Evolutionary conservation across 306 rosid genomes (phyloP), one percentile per base, ranked within the genome.

Genomic region (Purshia tridentata): DNA sequence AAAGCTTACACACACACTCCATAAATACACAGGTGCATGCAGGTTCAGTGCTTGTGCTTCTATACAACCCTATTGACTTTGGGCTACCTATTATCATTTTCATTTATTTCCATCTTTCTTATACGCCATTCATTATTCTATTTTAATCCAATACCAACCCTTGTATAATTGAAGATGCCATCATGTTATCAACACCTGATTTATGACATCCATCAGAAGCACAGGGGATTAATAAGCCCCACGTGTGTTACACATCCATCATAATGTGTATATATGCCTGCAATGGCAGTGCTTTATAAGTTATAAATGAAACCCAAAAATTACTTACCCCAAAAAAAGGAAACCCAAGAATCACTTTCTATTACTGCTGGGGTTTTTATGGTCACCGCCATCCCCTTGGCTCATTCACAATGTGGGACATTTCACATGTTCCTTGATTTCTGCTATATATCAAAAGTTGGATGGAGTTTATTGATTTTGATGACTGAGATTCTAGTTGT

Each of bases 391-490:
- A 23, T 23, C 69, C 60, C 55, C 56, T 72, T 82, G 50, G 59
- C 72, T 51, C 51, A 20, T 23, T 23, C 60, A 63, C 41, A n/a
- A 73, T 73, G 72, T 59, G 58, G 49, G 55, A 49, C 55, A 46
- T 59, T 76, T 72, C 82, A 73, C 70, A 76, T 53, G 76, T 39
- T 77, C 42, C 63, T 48, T 70, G 39, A 49, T 64, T 55, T 20
- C 2, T 55, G 19, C 59, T 60, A 79, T 23, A 23, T 23, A 23
- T 53, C 16, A 47, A 80, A 11, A 77, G 44, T 62, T n/a, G 45
- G 52, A 23, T 23, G 29, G 67, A 52, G 72, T 6, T 40, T 63
- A 63, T 46, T 46, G 22, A 67, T 53, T 71, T 77, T 50, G 52
- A 0, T 63, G 37, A 56, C 20, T 67, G 37, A 49, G 4, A 29